A percentile compares a stretch with the other conserved stretches of the same genome.
phyloP scores from a whole-genome alignment of 2,329 filamentous ascomycete genomes.

The Blumeria graminis region DNA sequence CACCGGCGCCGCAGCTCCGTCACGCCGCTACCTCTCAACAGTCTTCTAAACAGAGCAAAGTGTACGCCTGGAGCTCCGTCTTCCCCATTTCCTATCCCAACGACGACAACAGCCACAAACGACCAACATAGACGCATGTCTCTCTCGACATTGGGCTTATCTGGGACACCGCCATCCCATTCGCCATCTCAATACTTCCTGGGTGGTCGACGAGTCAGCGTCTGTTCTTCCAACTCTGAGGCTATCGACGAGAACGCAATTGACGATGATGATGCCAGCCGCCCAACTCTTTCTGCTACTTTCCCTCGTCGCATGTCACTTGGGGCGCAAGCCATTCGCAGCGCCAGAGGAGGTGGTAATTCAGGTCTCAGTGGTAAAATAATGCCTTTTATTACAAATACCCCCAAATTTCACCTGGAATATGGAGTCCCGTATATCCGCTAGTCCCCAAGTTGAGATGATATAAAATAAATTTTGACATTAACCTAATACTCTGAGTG shows the following conservation, averaged over 20 bases:
- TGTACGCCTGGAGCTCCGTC: constrained; percentile 22
- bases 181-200: constrained; percentile 22
- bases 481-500: constrained; percentile 8
- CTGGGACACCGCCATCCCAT: constrained; percentile 41
- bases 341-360: constrained; percentile 14
- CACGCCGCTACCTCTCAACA: constrained; percentile 18
- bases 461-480: constrained; percentile 8
- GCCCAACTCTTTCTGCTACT: constrained; percentile 42
- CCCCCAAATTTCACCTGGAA: too few species aligned
- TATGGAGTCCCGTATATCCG: too few species aligned
- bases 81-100: constrained; percentile 23
- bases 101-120: constrained; percentile 24
- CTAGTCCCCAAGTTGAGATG: too few species aligned
- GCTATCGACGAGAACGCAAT: constrained; percentile 49
- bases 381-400: constrained; percentile 11
- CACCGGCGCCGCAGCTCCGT: constrained; percentile 21
- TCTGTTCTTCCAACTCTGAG: constrained; percentile 41
- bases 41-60: constrained; percentile 31
- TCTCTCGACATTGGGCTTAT: constrained; percentile 49
- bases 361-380: constrained; percentile 13
- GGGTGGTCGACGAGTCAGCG: constrained; percentile 36
- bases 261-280: constrained; percentile 33
- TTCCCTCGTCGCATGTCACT: constrained; percentile 77
- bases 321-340: constrained; percentile 41
- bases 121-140: constrained; percentile 46